These are phyloP conservation scores for Fusarium sp. DNA, from an alignment of 2,329 filamentous ascomycete species.

Conservation along the genomic window DNA sequence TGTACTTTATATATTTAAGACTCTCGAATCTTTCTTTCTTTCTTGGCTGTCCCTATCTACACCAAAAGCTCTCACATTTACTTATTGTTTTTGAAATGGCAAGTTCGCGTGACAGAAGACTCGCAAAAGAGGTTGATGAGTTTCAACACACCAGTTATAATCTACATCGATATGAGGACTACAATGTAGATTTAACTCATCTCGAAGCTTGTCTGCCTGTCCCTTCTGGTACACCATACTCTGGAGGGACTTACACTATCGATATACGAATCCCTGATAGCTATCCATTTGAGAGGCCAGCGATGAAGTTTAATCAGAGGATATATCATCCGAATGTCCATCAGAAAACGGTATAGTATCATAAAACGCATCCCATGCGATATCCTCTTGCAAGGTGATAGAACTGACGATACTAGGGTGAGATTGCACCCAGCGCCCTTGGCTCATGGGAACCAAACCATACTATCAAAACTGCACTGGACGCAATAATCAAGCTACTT, in stretches of 20 bases:
- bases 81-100: not conserved
- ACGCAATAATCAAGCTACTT: not conserved
- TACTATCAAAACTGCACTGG: not conserved
- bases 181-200: accelerated
- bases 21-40: too few relatives aligned
- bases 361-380: accelerated
- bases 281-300: not conserved
- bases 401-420: not conserved
- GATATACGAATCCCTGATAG: accelerated
- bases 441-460: not conserved
- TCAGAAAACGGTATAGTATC: not conserved
- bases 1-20: not conserved
- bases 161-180: accelerated
- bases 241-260: not conserved
- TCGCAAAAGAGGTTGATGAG: accelerated
- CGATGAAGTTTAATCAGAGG: not conserved
- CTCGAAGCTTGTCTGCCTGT: not conserved
- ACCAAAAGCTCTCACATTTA: not conserved
- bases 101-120: not conserved
- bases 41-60: too few relatives aligned
- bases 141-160: not conserved
- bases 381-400: accelerated
- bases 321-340: not conserved
- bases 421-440: not conserved
- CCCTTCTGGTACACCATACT: not conserved